Evolutionary conservation across 441 rosid genomes (phyloP).

Genomic region (Iberis amara): DNA sequence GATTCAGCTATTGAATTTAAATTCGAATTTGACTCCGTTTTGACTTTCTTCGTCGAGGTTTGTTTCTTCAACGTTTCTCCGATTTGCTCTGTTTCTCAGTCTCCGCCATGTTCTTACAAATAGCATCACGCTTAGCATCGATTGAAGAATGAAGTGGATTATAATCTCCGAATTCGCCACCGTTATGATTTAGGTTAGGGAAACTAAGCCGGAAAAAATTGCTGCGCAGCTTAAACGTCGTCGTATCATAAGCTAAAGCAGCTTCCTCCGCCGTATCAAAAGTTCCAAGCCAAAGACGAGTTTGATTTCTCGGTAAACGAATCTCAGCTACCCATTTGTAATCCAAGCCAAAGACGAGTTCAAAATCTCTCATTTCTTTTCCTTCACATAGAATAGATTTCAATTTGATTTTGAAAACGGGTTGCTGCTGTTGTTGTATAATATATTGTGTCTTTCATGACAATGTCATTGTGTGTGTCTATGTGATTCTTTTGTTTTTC

Average conservation of each 20-base stretch:
- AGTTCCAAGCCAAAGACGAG: constrained; percentile 65
- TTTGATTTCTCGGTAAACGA: constrained; percentile 54
- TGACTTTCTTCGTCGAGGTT: constrained; percentile 17
- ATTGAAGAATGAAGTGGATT: constrained; percentile 60
- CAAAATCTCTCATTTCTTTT: no score
- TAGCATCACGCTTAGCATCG: constrained; percentile 63
- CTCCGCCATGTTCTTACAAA: constrained; percentile 49
- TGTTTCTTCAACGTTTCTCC: constrained; percentile 32
- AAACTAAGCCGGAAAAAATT: constrained; percentile 58
- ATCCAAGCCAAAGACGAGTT: no score
- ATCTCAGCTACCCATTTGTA: constrained; percentile 81
- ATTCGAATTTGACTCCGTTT: constrained; percentile 33
- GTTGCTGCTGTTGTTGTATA: no score
- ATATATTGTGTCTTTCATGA: no score
- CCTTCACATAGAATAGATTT: no score
- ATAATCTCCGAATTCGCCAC: constrained; percentile 55
- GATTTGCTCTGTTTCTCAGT: constrained; percentile 41
- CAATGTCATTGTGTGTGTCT: no score
- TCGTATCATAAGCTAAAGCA: constrained; percentile 54
- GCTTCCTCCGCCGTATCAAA: constrained; percentile 69
- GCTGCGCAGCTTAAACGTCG: constrained; percentile 59
- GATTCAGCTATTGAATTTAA: no score
- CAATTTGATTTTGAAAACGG: no score
- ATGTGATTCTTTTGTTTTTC: no score
- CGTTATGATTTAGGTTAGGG: constrained; percentile 47